Evolutionary conservation across 768 basidiomycete genomes (phyloP).

Genomic region (Trichaptum fuscoviolaceum): DNA sequence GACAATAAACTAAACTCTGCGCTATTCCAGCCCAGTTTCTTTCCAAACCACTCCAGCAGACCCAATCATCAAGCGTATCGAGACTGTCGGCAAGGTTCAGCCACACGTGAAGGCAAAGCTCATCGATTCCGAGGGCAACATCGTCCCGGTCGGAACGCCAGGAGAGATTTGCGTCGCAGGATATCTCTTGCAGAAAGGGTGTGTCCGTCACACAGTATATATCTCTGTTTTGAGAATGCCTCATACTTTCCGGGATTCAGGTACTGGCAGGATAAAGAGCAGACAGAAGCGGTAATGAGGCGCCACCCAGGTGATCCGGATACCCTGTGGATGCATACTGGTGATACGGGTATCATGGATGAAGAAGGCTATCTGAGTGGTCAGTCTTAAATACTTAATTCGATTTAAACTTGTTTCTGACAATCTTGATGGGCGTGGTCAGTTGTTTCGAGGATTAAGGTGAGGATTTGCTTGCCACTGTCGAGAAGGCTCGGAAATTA

Average conservation of each 20-base stretch:
- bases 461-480: slow-evolving; percentile 19
- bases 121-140: slow-evolving; percentile 49
- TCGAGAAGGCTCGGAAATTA: background rate
- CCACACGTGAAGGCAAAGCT: slow-evolving; percentile 79
- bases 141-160: slow-evolving; percentile 66
- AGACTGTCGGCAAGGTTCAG: slow-evolving; percentile 73
- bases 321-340: slow-evolving; percentile 77
- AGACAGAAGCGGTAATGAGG: slow-evolving; percentile 57
- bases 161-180: slow-evolving; percentile 74
- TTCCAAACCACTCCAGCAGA: slow-evolving; percentile 75
- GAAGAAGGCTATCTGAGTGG: slow-evolving; percentile 73
- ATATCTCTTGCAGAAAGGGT: slow-evolving; percentile 80
- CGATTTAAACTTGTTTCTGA: background rate
- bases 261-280: slow-evolving; percentile 72
- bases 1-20: background rate
- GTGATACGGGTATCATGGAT: slow-evolving; percentile 78
- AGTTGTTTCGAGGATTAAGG: slow-evolving; percentile 82
- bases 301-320: slow-evolving; percentile 44
- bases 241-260: slow-evolving; percentile 28
- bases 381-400: slow-evolving; percentile 31
- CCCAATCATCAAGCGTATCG: slow-evolving; percentile 66
- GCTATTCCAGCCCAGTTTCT: slow-evolving; percentile 58
- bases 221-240: slow-evolving; percentile 1
- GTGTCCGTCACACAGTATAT: slow-evolving; percentile 13
- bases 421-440: slow-evolving; percentile 3